phyloP scores from a whole-genome alignment of 2,329 filamentous ascomycete species.

The Alternaria gansuensis region DNA sequence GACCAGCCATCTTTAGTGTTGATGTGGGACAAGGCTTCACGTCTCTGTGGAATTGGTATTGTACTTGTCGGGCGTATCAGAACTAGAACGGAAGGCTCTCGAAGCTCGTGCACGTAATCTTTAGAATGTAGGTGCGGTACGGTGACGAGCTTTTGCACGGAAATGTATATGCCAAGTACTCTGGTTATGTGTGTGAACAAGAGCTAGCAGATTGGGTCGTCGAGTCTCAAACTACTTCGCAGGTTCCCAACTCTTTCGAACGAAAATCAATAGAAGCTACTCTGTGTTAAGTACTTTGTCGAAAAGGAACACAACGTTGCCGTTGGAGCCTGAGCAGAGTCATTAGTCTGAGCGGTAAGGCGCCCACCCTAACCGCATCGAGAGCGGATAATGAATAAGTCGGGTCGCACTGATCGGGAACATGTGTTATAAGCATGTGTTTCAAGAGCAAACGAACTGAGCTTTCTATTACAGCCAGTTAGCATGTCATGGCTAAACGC shows the following conservation, averaged over 20 bases:
- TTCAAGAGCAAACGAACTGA: background rate
- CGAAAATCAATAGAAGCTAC: background rate
- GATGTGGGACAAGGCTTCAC: background rate
- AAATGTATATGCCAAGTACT: background rate
- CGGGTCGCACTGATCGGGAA: background rate
- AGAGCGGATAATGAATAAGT: slow-evolving; percentile 2
- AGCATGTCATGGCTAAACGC: background rate
- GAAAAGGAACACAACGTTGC: background rate
- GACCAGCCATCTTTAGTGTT: slow-evolving; percentile 1
- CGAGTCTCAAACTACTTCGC: background rate
- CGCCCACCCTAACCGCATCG: slow-evolving; percentile 9
- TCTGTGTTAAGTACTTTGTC: background rate
- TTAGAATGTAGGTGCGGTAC: background rate
- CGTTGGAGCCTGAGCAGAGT: slow-evolving; percentile 7
- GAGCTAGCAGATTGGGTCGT: background rate
- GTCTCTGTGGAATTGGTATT: background rate
- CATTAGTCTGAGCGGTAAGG: slow-evolving; percentile 9
- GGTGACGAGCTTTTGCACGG: background rate
- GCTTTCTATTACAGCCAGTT: background rate
- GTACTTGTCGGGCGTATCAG: background rate
- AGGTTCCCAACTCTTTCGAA: background rate
- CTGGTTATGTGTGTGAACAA: background rate
- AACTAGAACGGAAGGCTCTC: background rate
- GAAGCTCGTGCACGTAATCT: background rate
- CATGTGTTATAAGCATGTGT: background rate